Evolutionary conservation across 257 asterid species (phyloP), one percentile per base, ranked within the genome.

Genomic region (Avicennia marina): DNA sequence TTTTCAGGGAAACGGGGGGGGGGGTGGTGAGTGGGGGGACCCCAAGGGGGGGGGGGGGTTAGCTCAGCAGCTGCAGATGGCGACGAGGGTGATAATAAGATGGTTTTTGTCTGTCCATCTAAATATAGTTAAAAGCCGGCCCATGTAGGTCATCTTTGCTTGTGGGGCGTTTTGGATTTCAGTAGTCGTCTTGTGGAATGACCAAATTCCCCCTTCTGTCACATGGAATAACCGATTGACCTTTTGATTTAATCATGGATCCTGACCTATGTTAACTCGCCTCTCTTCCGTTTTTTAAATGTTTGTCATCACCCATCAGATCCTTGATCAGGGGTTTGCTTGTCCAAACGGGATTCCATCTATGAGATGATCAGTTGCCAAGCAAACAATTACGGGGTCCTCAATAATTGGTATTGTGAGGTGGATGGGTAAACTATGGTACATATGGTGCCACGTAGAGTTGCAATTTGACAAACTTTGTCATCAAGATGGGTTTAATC

Each of bases 101-200:
- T 77, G 82, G 87, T 78, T 77, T 81, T 87, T 80, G 95, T 77
- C 77, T 87, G 86, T 79, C 81, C 94, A 84, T 85, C 96, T 84
- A 87, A 84, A 84, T 73, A 72, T 84, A 82, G 98, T 84, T 86
- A 84, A 82, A 90, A 80, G 90, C 87, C 94, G 94, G 90, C 71
- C 75, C 88, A 71, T 65, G 90, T 78, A 84, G 94, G 95, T 82
- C 96, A 90, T 38, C 87, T 68, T 78, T 79, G 86, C 90, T 71
- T 82, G 82, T 72, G 42, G 73, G 73, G 63, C 60, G 64, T 78
- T 82, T 67, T n/a, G 72, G 71, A 64, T 43, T 75, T 75, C 85
- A 73, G n/a, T n/a, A n/a, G n/a, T n/a, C n/a, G n/a, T 36, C 20
- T 20, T 0, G 11, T 18, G 0, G 70, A 78, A 63, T 75, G 53